A percentile compares a stretch with the other conserved stretches of the same genome.
These are phyloP conservation scores for Clonostachys rosea DNA, from an alignment of 2,329 filamentous ascomycete species.

Conservation along the genomic window DNA sequence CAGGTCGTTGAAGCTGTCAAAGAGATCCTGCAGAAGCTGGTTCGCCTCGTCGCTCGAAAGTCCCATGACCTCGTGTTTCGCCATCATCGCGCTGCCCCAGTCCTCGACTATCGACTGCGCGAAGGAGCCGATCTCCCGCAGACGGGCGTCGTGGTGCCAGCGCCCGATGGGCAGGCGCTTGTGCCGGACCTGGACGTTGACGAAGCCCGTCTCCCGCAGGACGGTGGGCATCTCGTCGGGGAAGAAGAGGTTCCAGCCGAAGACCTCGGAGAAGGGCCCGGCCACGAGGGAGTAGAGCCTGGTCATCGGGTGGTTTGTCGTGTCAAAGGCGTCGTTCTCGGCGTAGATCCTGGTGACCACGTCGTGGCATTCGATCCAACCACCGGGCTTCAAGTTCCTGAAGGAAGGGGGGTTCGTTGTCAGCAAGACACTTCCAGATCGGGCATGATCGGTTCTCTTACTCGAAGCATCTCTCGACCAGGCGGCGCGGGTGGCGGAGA, in stretches of 20 bases:
- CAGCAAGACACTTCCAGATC: constrained; percentile 20
- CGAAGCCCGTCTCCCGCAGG: constrained; percentile 24
- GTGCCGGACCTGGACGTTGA: constrained; percentile 16
- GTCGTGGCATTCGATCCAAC: constrained; percentile 23
- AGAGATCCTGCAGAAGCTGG: constrained; percentile 19
- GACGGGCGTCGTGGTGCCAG: constrained; percentile 25
- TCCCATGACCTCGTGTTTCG: constrained; percentile 22
- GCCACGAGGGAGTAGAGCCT: constrained; percentile 22
- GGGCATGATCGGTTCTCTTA: constrained; percentile 7
- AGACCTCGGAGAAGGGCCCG: constrained; percentile 20
- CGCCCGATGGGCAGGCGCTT: constrained; percentile 26
- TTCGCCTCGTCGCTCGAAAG: constrained; percentile 24
- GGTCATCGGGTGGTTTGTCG: constrained; percentile 21
- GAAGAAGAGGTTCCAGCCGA: constrained; percentile 27
- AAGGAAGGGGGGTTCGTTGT: constrained; percentile 36
- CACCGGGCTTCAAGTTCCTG: constrained; percentile 40
- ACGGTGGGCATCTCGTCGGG: constrained; percentile 16
- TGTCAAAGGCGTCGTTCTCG: constrained; percentile 3
- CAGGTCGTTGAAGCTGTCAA: constrained; percentile 22
- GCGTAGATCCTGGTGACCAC: constrained; percentile 7
- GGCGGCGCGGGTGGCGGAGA: constrained; percentile 41
- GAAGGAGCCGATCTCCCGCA: constrained; percentile 30
- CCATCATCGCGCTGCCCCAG: constrained; percentile 24
- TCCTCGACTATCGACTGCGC: constrained; percentile 25
- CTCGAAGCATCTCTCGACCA: constrained; percentile 43